phyloP scores from a whole-genome alignment of 768 basidiomycete species.

The Mycena vulgaris region DNA sequence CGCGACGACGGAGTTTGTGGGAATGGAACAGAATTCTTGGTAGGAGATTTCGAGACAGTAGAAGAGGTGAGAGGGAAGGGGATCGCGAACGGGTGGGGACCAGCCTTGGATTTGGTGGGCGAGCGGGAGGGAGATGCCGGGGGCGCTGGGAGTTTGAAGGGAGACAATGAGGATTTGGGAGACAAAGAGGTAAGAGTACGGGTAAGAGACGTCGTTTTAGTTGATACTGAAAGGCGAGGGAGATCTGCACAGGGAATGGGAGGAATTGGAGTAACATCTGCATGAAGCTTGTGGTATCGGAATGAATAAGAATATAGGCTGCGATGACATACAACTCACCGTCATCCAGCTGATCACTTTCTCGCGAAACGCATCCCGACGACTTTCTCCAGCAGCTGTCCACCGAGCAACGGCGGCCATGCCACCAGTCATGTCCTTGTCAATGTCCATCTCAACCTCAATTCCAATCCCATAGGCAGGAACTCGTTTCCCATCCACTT shows the following conservation, averaged over 20 bases:
- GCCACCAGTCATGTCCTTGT: constrained; percentile 84
- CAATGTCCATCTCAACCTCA: constrained; percentile 88
- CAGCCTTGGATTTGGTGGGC: constrained; percentile 56
- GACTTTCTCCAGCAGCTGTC: constrained; percentile 78
- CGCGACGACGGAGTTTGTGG: constrained; percentile 76
- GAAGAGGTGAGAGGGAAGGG: constrained; percentile 66
- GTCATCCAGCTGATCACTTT: constrained; percentile 79
- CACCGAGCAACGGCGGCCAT: constrained; percentile 93
- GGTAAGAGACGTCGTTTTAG: constrained; percentile 79
- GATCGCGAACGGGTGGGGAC: constrained; percentile 56
- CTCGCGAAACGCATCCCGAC: constrained; percentile 68
- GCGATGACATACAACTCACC: constrained; percentile 54
- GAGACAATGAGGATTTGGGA: constrained; percentile 69
- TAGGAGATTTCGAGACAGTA: constrained; percentile 56
- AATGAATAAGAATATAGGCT: constrained; percentile 7
- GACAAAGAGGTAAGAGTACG: constrained; percentile 81
- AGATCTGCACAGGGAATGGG: constrained; percentile 76
- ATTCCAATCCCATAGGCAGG: constrained; percentile 90
- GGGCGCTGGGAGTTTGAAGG: constrained; percentile 58
- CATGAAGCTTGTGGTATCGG: constrained; percentile 64
- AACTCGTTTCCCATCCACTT: constrained; percentile 73
- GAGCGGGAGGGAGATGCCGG: constrained; percentile 58
- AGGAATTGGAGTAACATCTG: constrained; percentile 60
- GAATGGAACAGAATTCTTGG: constrained; percentile 66
- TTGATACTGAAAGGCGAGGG: constrained; percentile 66